Base-by-base conservation (phyloP, 805 yeast species). In the Pichia manshurica region DNA sequence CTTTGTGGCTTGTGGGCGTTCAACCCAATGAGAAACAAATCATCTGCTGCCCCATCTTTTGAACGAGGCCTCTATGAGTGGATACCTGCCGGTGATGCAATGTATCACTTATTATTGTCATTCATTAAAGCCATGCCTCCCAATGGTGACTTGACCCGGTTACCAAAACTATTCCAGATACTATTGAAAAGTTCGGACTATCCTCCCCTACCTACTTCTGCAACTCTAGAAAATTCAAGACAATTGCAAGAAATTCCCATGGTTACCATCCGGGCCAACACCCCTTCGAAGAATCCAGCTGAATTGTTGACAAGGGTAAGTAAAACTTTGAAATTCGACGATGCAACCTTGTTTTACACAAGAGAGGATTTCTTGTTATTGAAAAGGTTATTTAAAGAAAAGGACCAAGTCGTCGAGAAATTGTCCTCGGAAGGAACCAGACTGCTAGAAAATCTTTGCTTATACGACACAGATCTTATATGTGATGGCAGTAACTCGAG, bases 1-100 rank as follows among this genome's bases (percentile, higher is more conserved):
- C 75, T 89, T 79, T 83, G 91, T 35, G 90, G 91, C 7, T 67
- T 87, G 21, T 89, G 96, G 96, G 97, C 96, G 0, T 89, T 89
- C 58, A 62, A 56, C 45, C 67, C 69, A 0, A 55, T 60, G 12
- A 54, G 64, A 51, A 58, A 51, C 39, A 53, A 57, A 5, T 72
- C 23, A 4, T 21, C 21, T 19, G 23, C 75, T 1, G 36, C 51
- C 20, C 68, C 68, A 6, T 59, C 66, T 21, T 86, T 85, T 61
- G 74, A 75, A 33, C 82, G 84, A 52, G 96, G 96, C 3, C 63
- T 87, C 47, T 77, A 78, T 39, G 75, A 77, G 40, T 88, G 96
- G 96, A 70, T 82, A 37, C 80, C 85, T 2, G 87, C 89, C 2
- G 81, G 93, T 5, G 87, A 86, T 60, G 96, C 96, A 0, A 77